These are phyloP conservation scores for Venustampulla echinocandica DNA, from an alignment of 495 filamentous ascomycete genomes.

Conservation along the genomic window DNA sequence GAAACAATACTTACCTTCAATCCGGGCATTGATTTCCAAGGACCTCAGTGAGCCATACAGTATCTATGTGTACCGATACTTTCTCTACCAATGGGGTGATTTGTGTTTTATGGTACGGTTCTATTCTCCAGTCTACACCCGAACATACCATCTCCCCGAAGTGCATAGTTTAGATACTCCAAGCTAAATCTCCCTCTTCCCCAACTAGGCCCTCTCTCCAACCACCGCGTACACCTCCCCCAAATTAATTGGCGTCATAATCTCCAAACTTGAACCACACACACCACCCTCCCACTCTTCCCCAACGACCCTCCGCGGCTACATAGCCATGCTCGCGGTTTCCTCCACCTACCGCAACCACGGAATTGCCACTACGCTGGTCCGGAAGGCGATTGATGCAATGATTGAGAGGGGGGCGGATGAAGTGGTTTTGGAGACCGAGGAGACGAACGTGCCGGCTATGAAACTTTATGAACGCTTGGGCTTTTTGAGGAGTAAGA, in stretches of 20 bases:
- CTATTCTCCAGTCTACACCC: background rate
- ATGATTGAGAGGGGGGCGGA: constrained; percentile 82
- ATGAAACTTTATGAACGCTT: constrained; percentile 91
- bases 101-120: constrained; percentile 82
- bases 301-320: constrained; percentile 74
- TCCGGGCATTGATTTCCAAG: constrained; percentile 88
- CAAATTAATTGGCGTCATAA: constrained; percentile 73
- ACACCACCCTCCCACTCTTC: constrained; percentile 50
- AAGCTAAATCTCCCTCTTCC: background rate
- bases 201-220: constrained; percentile 62
- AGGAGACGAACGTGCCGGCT: constrained; percentile 85
- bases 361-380: constrained; percentile 86
- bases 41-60: constrained; percentile 98
- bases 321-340: constrained; percentile 97
- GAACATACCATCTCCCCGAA: background rate
- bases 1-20: constrained; percentile 71
- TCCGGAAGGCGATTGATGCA: constrained; percentile 82
- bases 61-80: constrained; percentile 99
- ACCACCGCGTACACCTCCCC: constrained; percentile 30
- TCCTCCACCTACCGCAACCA: constrained; percentile 65
- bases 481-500: constrained; percentile 88
- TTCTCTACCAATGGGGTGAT: constrained; percentile 96
- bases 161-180: background rate
- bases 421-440: constrained; percentile 94
- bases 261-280: constrained; percentile 91